Conservation (phyloP, 768 basidiomycete genomes). For the Mycena filopes region DNA sequence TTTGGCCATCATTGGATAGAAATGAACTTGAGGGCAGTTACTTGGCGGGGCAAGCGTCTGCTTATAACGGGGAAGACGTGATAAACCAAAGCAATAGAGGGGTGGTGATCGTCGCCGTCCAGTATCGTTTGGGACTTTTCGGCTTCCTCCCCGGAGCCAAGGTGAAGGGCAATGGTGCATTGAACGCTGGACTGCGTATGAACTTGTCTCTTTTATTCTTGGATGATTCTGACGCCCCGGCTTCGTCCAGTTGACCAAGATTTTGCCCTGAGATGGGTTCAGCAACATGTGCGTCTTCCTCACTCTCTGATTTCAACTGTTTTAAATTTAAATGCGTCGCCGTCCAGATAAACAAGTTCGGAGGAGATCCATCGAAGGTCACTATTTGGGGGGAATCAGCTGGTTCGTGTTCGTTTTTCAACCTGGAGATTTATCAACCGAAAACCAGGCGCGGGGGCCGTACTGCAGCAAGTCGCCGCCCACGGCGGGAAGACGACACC, state of each 20-base stretch:
- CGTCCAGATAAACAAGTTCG: constrained; percentile 31
- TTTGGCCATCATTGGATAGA: background rate
- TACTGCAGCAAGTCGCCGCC: constrained; percentile 47
- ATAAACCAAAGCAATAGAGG: constrained; percentile 46
- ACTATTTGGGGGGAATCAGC: constrained; percentile 39
- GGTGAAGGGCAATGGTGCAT: constrained; percentile 39
- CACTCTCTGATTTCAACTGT: too few relatives aligned
- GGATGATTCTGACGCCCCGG: background rate
- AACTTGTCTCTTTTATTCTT: constrained; percentile 9
- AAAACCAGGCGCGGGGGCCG: constrained; percentile 44
- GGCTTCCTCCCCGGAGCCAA: constrained; percentile 42
- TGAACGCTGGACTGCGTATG: constrained; percentile 45
- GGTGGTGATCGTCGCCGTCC: constrained; percentile 50
- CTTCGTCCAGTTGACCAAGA: constrained; percentile 42
- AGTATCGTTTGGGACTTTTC: constrained; percentile 56
- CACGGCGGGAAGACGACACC: constrained; percentile 45
- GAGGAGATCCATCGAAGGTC: constrained; percentile 34
- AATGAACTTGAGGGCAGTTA: constrained; percentile 43
- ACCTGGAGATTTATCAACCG: background rate
- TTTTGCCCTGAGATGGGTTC: constrained; percentile 45
- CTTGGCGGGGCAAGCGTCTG: constrained; percentile 40
- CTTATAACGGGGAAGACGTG: constrained; percentile 47
- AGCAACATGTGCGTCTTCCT: constrained; percentile 37
- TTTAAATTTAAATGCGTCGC: background rate
- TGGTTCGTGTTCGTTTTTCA: constrained; percentile 13